Evolutionary conservation across 306 rosid species (phyloP).

Genomic region (Sechiopsis laciniata): DNA sequence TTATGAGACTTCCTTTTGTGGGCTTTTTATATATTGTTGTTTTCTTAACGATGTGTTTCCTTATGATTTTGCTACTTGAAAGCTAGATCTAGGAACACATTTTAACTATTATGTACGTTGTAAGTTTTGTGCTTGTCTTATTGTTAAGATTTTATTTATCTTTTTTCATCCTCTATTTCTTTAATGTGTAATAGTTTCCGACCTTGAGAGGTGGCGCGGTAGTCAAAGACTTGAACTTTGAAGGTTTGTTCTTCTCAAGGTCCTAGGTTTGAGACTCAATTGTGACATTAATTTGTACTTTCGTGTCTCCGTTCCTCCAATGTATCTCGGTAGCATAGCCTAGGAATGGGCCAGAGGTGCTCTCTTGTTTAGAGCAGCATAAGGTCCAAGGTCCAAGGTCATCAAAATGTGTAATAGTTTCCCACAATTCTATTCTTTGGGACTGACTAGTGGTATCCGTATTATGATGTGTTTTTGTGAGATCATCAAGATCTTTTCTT

Average conservation of each 20-base stretch:
- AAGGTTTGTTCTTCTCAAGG: too few species aligned
- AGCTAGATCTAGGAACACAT: background rate
- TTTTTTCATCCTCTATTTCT: background rate
- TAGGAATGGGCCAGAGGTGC: too few species aligned
- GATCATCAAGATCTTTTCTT: constrained; percentile 20
- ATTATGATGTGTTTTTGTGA: constrained; percentile 4
- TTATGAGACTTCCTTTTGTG: too few species aligned
- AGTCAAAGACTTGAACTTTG: too few species aligned
- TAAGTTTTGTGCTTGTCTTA: background rate
- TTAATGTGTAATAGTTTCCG: background rate
- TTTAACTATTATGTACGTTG: background rate
- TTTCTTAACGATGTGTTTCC: background rate
- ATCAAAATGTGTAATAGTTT: too few species aligned
- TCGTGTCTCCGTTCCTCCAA: too few species aligned
- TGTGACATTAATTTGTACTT: too few species aligned
- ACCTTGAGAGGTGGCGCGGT: too few species aligned
- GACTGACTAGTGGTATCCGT: background rate
- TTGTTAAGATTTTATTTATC: background rate
- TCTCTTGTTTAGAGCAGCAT: too few species aligned
- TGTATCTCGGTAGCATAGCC: too few species aligned
- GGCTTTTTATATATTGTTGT: background rate
- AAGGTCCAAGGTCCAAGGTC: too few species aligned
- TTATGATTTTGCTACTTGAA: background rate
- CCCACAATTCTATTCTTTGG: background rate
- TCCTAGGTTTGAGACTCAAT: too few species aligned